Evolutionary conservation across 1,284 basidiomycete species (phyloP), one percentile per base, ranked within the genome.

Genomic region (Papiliotrema flavescens): DNA sequence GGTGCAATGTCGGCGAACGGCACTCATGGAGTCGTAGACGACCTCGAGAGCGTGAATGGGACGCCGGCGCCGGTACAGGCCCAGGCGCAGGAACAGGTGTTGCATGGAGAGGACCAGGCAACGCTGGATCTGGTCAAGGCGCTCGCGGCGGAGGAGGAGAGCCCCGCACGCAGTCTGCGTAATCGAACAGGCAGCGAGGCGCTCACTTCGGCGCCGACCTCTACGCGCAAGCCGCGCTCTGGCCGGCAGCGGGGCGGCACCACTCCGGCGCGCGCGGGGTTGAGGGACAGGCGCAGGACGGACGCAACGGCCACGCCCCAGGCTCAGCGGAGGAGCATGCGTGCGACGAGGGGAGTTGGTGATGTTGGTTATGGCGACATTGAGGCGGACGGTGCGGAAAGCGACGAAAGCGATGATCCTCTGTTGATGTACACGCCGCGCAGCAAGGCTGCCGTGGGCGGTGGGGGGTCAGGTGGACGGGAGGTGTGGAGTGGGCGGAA

Each of bases 121-220:
- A 73, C 70, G 5, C 59, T 70, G 5, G 65, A 63, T 15, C 64
- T 71, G 15, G 67, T 73, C 13, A 66, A 69, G 4, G 63, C 64
- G 3, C 51, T 72, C 20, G 56, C 67, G 2, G 48, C 42, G 1
- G 50, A 50, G 2, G 48, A 45, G 1, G 50, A 50, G 2, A 61
- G 57, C 15, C 66, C 69, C 2, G 55, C 54, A 13, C 55, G 71
- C 22, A 60, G 40, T 26, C 56, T 75, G n/a, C 54, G 73, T 19
- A 63, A 64, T 24, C 60, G 70, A 7, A 43, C 50, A 13, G 52
- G 32, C 26, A 51, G 55, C 5, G 51, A 52, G 28, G 28, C 28
- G 51, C 32, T 44, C 28, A 51, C 19, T 19, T 14, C 51, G n/a
- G 23, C 44, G 17, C 28, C 15, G 2, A 35, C 19, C 19, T 50